Evolutionary conservation across 2,329 filamentous ascomycete genomes (phyloP), one percentile per base, ranked within the genome.

Genomic region (Trichophyton equinum): DNA sequence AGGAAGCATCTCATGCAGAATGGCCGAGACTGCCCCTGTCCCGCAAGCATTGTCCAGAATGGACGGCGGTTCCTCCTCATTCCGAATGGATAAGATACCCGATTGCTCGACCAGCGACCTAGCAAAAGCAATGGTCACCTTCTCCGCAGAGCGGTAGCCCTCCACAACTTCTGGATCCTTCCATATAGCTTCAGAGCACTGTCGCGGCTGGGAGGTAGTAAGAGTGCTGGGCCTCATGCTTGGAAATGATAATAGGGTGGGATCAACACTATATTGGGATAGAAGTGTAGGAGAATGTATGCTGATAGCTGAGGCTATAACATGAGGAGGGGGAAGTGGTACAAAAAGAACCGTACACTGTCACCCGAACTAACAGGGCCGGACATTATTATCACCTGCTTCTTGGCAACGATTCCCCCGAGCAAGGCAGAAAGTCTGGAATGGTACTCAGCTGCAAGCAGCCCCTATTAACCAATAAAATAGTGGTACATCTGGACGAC

Each of bases 31-130:
- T 3, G 55, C 53, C 55, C 60, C 60, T 30, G 60, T 61, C 20
- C 60, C 60, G 49, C 60, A 61, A 30, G 60, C 60, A 49, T 61
- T 36, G 18, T 61, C 60, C 30, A 61, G 60, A 33, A 61, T 53
- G 2, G 8, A 36, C 20, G 58, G 38, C 6, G 55, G 27, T 38
- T 53, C 27, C 44, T 53, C 40, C 27, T 53, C 42, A 27, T 9
- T 33, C 22, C 22, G 49, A 25, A 33, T 51, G 22, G 60, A 61
- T 42, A 61, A 30, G 15, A 61, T 53, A 13, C 55, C 60, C 18
- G 60, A 61, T 40, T 61, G 60, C 18, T 61, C 60, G 6, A 61
- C 22, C n/a, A 61, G 27, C 4, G 60, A 42, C 27, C 20, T 61
- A 9, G 60, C 60, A 38, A 61, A 61, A 7, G 51, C 53, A 5